Evolutionary conservation across 305 asterid genomes (phyloP).

Genomic region (Vinca major): DNA sequence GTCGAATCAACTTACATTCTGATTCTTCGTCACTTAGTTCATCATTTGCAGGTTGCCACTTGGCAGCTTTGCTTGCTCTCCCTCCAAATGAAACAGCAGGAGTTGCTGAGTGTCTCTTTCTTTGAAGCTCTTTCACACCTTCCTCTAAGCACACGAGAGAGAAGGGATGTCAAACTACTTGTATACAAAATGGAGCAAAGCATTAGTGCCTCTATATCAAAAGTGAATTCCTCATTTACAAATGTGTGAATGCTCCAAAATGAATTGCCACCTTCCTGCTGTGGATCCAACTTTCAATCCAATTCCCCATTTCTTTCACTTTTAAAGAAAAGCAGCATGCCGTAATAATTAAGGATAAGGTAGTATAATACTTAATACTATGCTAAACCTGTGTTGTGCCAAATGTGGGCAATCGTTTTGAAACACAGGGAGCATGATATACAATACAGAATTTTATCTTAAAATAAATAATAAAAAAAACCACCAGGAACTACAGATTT

Average conservation of each 20-base stretch:
- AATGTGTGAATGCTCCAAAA: background rate
- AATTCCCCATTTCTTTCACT: background rate
- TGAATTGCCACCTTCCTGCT: background rate
- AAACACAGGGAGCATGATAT: background rate
- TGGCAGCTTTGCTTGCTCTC: conserved; percentile 77
- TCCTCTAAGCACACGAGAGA: conserved; percentile 43
- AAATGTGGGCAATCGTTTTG: background rate
- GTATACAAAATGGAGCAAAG: conserved; percentile 20
- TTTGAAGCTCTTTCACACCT: conserved; percentile 70
- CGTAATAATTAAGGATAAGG: background rate
- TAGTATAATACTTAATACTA: background rate
- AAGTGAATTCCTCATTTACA: background rate
- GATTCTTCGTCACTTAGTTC: conserved; percentile 83
- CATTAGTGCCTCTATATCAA: conserved; percentile 2
- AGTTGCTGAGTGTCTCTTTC: conserved; percentile 80
- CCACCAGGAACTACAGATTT: background rate
- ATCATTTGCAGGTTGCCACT: conserved; percentile 61
- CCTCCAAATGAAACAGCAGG: conserved; percentile 68
- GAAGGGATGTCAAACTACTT: conserved; percentile 22
- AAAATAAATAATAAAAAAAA: conserved; percentile 3
- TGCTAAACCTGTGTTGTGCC: background rate
- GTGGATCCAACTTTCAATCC: background rate
- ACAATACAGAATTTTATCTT: no score
- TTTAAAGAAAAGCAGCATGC: background rate
- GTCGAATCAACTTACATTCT: conserved; percentile 40